These are phyloP conservation scores for Elsinoe arachidis DNA, from an alignment of 2,329 filamentous ascomycete genomes.

Conservation along the genomic window DNA sequence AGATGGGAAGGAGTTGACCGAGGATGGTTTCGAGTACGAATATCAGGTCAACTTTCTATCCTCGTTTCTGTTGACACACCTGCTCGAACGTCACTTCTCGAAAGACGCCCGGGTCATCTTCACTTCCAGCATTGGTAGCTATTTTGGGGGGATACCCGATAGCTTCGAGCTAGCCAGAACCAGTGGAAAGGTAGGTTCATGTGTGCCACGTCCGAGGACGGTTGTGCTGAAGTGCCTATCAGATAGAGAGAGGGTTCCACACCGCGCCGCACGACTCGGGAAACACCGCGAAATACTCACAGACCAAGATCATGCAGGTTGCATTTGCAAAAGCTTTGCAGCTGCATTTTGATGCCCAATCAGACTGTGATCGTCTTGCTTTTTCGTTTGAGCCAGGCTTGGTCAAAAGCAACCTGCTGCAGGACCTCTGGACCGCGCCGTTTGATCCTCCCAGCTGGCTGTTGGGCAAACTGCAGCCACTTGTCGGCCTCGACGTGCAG, in stretches of 20 bases:
- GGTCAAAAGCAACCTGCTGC: neutral
- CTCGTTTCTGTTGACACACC: constrained; percentile 19
- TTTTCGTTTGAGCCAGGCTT: constrained; percentile 17
- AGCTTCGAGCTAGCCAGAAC: constrained; percentile 10
- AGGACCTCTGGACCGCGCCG: constrained; percentile 11
- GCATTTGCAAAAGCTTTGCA: constrained; percentile 15
- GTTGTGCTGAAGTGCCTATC: neutral
- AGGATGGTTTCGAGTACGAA: constrained; percentile 18
- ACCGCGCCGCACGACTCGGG: neutral
- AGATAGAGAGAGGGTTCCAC: neutral
- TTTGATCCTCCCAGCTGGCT: constrained; percentile 15
- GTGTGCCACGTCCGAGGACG: neutral
- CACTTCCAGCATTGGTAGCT: constrained; percentile 17
- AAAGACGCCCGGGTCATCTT: constrained; percentile 18
- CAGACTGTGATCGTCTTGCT: constrained; percentile 1
- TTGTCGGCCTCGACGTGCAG: constrained; percentile 12
- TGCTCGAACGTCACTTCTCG: constrained; percentile 18
- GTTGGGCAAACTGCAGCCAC: constrained; percentile 11
- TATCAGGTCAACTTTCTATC: constrained; percentile 21
- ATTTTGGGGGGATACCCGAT: constrained; percentile 6
- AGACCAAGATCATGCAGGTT: constrained; percentile 17
- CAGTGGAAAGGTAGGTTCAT: neutral
- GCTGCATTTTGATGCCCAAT: constrained; percentile 12
- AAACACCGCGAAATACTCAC: constrained; percentile 11
- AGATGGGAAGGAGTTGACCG: constrained; percentile 13